Percentiles rank a stretch among this genome's conserved stretches.
Evolutionary conservation across 257 asterid species (phyloP).

Genomic region (Nicotiana tomentosiformis): DNA sequence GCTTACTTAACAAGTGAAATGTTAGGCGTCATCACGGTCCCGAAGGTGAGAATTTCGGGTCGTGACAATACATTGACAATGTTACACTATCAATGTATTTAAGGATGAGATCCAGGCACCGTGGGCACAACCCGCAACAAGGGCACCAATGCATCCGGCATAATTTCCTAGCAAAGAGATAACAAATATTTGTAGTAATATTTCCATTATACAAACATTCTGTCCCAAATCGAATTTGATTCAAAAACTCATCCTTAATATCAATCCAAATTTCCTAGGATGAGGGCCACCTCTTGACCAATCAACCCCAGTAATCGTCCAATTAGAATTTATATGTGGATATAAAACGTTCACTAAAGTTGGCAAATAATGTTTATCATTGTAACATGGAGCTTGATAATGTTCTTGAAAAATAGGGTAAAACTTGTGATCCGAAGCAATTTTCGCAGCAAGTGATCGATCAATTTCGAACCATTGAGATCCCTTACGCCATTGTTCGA

Average conservation of each 20-base stretch:
- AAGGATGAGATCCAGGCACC: slow-evolving; percentile 34
- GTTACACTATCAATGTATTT: background rate
- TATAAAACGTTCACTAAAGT: slow-evolving; percentile 48
- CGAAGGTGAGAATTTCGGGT: no score
- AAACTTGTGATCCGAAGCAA: slow-evolving; percentile 38
- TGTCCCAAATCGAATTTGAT: slow-evolving; percentile 28
- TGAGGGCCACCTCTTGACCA: slow-evolving; percentile 72
- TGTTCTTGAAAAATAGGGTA: slow-evolving; percentile 26
- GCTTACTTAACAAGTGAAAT: no score
- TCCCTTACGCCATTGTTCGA: slow-evolving; percentile 19
- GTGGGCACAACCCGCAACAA: slow-evolving; percentile 44
- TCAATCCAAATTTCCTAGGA: slow-evolving; percentile 53
- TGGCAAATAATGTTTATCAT: slow-evolving; percentile 41
- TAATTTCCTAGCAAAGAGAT: slow-evolving; percentile 66
- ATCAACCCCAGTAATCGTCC: slow-evolving; percentile 51
- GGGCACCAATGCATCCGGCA: slow-evolving; percentile 35
- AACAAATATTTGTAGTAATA: slow-evolving; percentile 26
- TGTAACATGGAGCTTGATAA: slow-evolving; percentile 41
- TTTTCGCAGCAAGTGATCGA: slow-evolving; percentile 43
- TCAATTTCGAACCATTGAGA: background rate
- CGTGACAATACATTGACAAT: no score
- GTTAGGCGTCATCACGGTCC: no score
- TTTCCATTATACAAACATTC: slow-evolving; percentile 54
- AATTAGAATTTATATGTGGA: slow-evolving; percentile 35
- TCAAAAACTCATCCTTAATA: slow-evolving; percentile 34